A percentile compares a stretch with the other conserved stretches of the same genome.
Evolutionary conservation across 768 basidiomycete genomes (phyloP).

Genomic region (Butyriboletus loyo): DNA sequence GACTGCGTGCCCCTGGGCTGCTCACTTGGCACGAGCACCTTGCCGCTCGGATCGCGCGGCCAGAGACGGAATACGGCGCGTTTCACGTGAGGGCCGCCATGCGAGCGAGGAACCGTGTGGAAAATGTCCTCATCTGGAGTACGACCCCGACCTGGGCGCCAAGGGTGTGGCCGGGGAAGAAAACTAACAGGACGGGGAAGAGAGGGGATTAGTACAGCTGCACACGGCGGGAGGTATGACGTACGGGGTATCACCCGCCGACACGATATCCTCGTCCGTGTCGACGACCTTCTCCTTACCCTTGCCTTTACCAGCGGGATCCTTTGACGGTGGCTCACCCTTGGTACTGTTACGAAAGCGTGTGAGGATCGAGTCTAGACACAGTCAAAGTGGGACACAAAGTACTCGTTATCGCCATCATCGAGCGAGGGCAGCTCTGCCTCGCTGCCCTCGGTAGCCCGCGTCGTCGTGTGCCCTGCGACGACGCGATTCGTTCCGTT

Average conservation of each 20-base stretch:
- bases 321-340: neutral
- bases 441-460: neutral
- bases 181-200: neutral
- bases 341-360: neutral
- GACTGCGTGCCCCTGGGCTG: slow-evolving; percentile 14
- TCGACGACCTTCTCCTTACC: neutral
- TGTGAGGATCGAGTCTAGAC: neutral
- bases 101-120: neutral
- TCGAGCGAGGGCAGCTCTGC: too few relatives aligned
- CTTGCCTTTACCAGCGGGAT: neutral
- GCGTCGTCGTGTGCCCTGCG: neutral
- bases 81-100: neutral
- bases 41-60: slow-evolving; percentile 25
- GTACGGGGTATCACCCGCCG: neutral
- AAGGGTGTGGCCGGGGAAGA: neutral
- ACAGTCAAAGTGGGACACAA: neutral
- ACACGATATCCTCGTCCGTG: neutral
- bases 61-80: slow-evolving; percentile 24
- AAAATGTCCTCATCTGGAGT: neutral
- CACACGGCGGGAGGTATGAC: neutral
- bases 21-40: neutral
- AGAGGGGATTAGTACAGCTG: neutral
- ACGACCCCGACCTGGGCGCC: slow-evolving; percentile 9
- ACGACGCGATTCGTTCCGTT: neutral
- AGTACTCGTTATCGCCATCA: neutral